Evolutionary conservation across 2,329 filamentous ascomycete species (phyloP).

Genomic region (Verticillium klebahnii): DNA sequence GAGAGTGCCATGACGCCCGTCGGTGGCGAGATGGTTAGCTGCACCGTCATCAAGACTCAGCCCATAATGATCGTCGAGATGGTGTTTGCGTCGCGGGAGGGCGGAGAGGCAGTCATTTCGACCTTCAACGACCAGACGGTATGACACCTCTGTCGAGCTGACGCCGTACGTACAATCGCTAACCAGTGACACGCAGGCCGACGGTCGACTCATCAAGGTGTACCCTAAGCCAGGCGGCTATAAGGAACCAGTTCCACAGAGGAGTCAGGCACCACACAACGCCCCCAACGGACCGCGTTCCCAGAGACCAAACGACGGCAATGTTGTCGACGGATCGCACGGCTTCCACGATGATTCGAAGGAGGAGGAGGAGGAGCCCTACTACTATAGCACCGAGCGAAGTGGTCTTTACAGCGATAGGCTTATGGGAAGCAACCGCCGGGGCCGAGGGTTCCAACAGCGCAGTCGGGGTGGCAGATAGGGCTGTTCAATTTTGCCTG

Average conservation of each 20-base stretch:
- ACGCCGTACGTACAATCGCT: neutral
- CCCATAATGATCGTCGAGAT: constrained; percentile 77
- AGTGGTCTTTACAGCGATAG: constrained; percentile 50
- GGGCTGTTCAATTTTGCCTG: neutral
- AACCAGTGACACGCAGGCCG: constrained; percentile 46
- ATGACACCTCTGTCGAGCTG: constrained; percentile 21
- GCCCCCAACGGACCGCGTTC: constrained; percentile 25
- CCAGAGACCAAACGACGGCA: constrained; percentile 23
- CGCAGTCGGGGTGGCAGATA: constrained; percentile 3
- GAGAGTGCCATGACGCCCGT: constrained; percentile 75
- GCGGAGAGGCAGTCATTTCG: constrained; percentile 68
- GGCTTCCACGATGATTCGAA: constrained; percentile 49
- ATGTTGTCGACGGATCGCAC: constrained; percentile 47
- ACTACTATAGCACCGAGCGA: neutral
- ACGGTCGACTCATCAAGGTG: constrained; percentile 69
- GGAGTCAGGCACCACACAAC: constrained; percentile 22
- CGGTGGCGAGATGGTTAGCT: constrained; percentile 65
- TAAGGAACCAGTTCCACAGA: constrained; percentile 18
- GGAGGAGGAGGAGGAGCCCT: constrained; percentile 23
- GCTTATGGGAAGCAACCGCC: constrained; percentile 23
- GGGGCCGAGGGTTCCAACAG: constrained; percentile 15
- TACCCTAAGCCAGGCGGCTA: constrained; percentile 58
- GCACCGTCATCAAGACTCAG: constrained; percentile 60
- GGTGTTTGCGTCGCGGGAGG: constrained; percentile 65
- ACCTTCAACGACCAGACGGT: constrained; percentile 78